phyloP scores from a whole-genome alignment of 2,329 filamentous ascomycete species.

The Fusarium pilosicola region DNA sequence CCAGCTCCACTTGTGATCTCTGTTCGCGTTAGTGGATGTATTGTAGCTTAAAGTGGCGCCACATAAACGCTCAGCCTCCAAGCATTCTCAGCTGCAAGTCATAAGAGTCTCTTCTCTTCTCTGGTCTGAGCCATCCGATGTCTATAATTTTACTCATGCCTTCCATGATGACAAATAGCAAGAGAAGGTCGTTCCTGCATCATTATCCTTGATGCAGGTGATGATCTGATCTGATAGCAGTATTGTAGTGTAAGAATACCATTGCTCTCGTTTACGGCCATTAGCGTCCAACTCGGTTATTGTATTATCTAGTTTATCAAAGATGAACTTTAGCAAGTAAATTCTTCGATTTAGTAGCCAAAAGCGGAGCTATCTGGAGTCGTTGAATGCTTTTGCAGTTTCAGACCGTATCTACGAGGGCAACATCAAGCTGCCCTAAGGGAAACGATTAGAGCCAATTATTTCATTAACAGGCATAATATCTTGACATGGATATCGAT shows the following conservation, averaged over 20 bases:
- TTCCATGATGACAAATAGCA: accelerated
- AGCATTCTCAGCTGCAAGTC: not conserved
- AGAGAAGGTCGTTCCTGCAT: accelerated
- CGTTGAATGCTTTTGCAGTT: no score
- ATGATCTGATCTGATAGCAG: not conserved
- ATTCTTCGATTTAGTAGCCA: not conserved
- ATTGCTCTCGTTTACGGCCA: not conserved
- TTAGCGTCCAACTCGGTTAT: accelerated
- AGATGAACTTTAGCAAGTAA: not conserved
- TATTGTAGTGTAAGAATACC: not conserved
- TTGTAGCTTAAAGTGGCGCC: not conserved
- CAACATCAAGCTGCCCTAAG: not conserved
- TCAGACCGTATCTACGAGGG: not conserved
- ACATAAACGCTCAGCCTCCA: not conserved
- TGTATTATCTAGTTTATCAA: accelerated
- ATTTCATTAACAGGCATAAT: not conserved
- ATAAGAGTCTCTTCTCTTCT: not conserved
- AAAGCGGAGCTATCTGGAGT: not conserved
- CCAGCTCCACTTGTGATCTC: accelerated
- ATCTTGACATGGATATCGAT: not conserved
- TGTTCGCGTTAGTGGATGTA: not conserved
- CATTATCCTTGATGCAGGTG: accelerated
- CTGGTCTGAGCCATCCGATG: not conserved
- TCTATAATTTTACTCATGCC: accelerated
- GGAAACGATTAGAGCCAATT: no score